These are phyloP conservation scores for Trametes pubescens DNA, from an alignment of 1,284 basidiomycete genomes.

Conservation along the genomic window DNA sequence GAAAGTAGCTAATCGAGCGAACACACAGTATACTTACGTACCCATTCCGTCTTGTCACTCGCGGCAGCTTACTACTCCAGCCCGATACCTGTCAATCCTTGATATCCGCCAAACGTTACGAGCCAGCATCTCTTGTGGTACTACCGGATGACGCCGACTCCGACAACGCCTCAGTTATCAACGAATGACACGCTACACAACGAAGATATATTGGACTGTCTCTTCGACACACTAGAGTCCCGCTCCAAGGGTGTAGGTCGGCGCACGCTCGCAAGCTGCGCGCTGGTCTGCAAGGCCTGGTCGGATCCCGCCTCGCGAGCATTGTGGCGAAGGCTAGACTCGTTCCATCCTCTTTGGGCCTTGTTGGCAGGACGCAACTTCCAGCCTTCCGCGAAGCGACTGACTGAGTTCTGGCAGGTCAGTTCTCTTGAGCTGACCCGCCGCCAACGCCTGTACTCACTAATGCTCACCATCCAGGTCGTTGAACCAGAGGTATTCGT, in stretches of 20 bases:
- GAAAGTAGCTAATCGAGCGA: too few relatives aligned
- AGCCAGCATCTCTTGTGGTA: too few relatives aligned
- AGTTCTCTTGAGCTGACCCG: background rate
- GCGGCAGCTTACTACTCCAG: too few relatives aligned
- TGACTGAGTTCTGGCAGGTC: conserved; percentile 28
- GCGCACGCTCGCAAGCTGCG: conserved; percentile 19
- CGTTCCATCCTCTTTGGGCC: conserved; percentile 27
- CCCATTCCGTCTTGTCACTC: too few relatives aligned
- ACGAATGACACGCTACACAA: conserved; percentile 1
- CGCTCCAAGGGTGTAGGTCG: background rate
- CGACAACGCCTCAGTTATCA: background rate
- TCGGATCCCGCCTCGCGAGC: conserved; percentile 23
- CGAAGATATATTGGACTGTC: conserved; percentile 22
- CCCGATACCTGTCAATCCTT: too few relatives aligned
- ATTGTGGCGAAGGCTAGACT: conserved; percentile 23
- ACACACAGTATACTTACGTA: too few relatives aligned
- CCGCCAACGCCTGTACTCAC: background rate
- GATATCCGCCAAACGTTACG: too few relatives aligned
- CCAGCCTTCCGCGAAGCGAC: conserved; percentile 18
- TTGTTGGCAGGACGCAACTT: conserved; percentile 23
- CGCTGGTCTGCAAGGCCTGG: conserved; percentile 27
- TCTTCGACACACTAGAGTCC: conserved; percentile 20
- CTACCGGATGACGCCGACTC: background rate
- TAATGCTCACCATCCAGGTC: background rate
- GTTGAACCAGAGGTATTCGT: conserved; percentile 26